Conservation (phyloP, 768 basidiomycete species). For the Pleurotus platypus region DNA sequence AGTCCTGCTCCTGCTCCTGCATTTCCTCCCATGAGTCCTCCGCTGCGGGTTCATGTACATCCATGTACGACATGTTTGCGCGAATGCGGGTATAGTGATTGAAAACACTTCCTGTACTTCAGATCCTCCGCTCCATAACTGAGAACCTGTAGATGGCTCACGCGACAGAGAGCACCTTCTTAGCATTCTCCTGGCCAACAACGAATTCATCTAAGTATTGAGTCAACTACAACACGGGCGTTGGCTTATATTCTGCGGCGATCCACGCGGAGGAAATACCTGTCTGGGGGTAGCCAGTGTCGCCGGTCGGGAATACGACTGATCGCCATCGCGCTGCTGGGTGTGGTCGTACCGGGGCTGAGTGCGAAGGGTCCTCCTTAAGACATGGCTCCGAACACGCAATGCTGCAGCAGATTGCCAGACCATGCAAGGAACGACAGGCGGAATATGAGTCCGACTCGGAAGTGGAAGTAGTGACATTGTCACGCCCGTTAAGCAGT, state of each 20-base stretch:
- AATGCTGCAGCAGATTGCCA: background rate
- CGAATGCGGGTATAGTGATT: conserved; percentile 92
- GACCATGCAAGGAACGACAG: background rate
- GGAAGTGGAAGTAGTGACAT: background rate
- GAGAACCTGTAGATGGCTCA: conserved; percentile 36
- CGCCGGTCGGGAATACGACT: conserved; percentile 34
- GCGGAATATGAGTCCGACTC: background rate
- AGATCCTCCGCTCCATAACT: background rate
- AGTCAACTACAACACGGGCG: conserved; percentile 50
- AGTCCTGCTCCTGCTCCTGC: background rate
- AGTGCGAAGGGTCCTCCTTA: conserved; percentile 38
- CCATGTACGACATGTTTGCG: conserved; percentile 55
- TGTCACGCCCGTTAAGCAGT: too few species aligned
- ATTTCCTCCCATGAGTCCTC: conserved; percentile 10
- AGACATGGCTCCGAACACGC: background rate
- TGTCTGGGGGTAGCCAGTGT: conserved; percentile 56
- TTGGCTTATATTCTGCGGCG: conserved; percentile 3
- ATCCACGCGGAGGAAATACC: conserved; percentile 21
- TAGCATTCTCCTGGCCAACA: conserved; percentile 88
- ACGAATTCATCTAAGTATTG: conserved; percentile 87
- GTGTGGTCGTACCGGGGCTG: conserved; percentile 50
- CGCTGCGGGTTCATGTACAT: conserved; percentile 28
- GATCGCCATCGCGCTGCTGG: conserved; percentile 23
- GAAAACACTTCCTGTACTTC: conserved; percentile 59
- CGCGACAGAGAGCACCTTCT: conserved; percentile 94